A percentile compares a stretch with the other conserved stretches of the same genome.
Conservation (phyloP, 176 grass and related monocot genomes). For the Leersia perrieri region DNA sequence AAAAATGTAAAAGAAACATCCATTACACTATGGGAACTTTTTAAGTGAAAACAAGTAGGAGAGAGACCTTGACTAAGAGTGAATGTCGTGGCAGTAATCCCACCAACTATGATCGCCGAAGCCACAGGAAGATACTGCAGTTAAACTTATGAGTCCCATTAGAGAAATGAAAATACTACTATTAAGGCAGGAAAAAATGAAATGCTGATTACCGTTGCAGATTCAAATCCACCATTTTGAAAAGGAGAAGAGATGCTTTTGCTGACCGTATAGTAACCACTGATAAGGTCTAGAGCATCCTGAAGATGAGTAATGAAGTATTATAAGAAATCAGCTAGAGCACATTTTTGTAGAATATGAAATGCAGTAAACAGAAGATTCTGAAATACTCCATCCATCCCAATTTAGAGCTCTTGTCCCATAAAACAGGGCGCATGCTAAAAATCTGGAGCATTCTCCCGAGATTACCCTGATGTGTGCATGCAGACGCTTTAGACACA, state of each 20-base stretch:
- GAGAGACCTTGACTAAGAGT: constrained; percentile 84
- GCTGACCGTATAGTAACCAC: constrained; percentile 69
- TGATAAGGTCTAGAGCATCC: constrained; percentile 95
- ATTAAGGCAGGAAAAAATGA: constrained; percentile 12
- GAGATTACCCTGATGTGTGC: no score
- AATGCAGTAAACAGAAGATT: background rate
- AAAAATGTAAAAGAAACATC: background rate
- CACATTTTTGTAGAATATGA: constrained; percentile 13
- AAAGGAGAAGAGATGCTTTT: constrained; percentile 63
- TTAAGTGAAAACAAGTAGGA: background rate
- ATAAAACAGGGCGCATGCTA: no score
- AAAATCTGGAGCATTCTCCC: no score
- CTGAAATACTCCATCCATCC: no score
- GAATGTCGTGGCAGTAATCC: constrained; percentile 76
- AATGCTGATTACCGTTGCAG: constrained; percentile 52
- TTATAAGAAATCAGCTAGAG: constrained; percentile 20
- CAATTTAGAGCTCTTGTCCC: no score
- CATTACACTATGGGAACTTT: background rate
- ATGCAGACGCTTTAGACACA: no score
- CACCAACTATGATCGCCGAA: constrained; percentile 86
- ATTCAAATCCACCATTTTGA: constrained; percentile 70
- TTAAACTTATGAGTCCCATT: background rate
- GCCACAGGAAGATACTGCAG: constrained; percentile 85
- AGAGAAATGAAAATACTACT: background rate
- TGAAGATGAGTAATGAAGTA: constrained; percentile 44